Base-by-base conservation (phyloP, 2,329 filamentous ascomycete species). In the Neophaeococcomyces mojaviensis region DNA sequence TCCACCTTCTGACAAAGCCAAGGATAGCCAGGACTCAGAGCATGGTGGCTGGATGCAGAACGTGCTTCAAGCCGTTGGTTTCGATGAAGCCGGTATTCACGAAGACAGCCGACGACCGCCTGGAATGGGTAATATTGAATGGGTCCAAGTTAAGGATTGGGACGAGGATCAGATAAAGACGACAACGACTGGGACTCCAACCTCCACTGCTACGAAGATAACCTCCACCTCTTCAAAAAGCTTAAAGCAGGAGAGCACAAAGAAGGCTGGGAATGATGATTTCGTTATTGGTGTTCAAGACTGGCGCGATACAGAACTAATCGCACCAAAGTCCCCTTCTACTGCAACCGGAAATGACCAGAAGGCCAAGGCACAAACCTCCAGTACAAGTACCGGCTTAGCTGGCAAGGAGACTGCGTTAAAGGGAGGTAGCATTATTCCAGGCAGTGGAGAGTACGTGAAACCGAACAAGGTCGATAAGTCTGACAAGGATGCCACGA, bases 261-360 rank as follows among this genome's bases (percentile, higher is more conserved):
- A 32, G 22, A 48, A 45, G 16, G 22, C 30, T 30, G 52, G 48
- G 15, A 61, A 69, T 38, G 82, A 88, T 61, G 78, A 75, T 47
- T 90, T 89, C 60, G 75, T 85, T 36, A 89, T 90, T 57, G 86
- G 86, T n/a, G 80, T 88, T 10, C 84, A 92, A 54, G 86, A 92
- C 60, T 90, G 86, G 86, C 77, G 86, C 54, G 86, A 92, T 61
- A 83, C 85, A 4, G 85, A 88, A 60, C 68, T 88, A 15, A 70
- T 87, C 18, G 72, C 72, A 2, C 61, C 67, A 32, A 64, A 53
- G 34, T 42, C 45, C 9, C 49, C 50, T 12, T 48, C 54, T 30
- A 51, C 41, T n/a, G 39, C 48, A 39, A 45, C 51, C 3, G 36
- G 42, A 3, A 50, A 50, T 26, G 43, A 50, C 41, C 44, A 46